Evolutionary conservation across 805 yeast genomes (phyloP), one percentile per base, ranked within the genome.

Genomic region (Barnettozyma populi): DNA sequence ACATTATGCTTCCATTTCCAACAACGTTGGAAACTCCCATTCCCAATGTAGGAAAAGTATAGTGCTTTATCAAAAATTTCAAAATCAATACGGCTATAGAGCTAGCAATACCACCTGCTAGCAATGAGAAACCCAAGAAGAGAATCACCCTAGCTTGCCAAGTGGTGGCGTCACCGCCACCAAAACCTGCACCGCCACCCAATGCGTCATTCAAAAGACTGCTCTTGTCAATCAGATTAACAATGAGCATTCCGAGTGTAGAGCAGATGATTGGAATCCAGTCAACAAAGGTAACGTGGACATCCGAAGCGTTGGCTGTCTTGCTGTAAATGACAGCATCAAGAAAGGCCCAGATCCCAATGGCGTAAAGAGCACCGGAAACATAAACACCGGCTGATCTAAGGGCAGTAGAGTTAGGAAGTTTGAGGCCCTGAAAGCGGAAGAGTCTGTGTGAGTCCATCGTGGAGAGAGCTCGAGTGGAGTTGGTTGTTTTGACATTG

Each of bases 231-330:
- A 68, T 69, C 0, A 75, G 68, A 50, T 69, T 73, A n/a, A 75
- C 72, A 40, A 90, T 82, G 38, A 90, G 70, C 88, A 90, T 90
- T 2, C 99, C 99, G 32, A 90, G 65, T 0, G 95, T 80, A 7
- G 95, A 83, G 56, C 97, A 86, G 25, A 92, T 76, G 54, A 86
- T 81, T 4, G 99, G 99, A 44, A 94, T 80, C 99, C 99, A 92
- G 68, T 92, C 99, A 36, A 88, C 84, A 61, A 92, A 87, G 5
- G 92, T 82, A 25, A 94, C 88, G 63, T 92, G 97, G 7, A 90
- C 88, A 39, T 73, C 72, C 0, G 96, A 84, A 0, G 90, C 96
- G 70, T 92, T 92, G 42, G 83, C 84, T 16, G 89, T 84, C 54
- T 80, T 83, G 39, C 95, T 85, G 66, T 80, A 92, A 32, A 94